A percentile compares a stretch with the other conserved stretches of the same genome.
Conservation (phyloP, 2,329 filamentous ascomycete species). For the Colletotrichum lindemuthianum region DNA sequence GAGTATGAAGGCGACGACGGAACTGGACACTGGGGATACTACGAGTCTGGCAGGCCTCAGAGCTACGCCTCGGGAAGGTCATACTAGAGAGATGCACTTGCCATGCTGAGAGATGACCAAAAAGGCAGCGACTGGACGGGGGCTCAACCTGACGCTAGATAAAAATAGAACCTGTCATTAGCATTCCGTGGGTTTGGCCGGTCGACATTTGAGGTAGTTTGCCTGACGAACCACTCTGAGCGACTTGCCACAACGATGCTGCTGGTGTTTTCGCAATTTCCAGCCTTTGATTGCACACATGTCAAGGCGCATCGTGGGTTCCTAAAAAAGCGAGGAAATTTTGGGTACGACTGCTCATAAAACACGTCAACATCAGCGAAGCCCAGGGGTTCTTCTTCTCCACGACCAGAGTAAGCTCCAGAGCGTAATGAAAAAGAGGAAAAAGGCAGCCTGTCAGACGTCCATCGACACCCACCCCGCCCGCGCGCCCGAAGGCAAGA, state of each 20-base stretch:
- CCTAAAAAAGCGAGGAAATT: too few relatives aligned
- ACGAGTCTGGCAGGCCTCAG: slow-evolving; percentile 21
- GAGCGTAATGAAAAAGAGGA: slow-evolving; percentile 65
- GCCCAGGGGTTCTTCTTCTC: slow-evolving; percentile 56
- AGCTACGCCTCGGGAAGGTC: slow-evolving; percentile 30
- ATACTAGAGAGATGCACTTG: neutral
- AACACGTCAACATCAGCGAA: too few relatives aligned
- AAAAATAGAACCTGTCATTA: slow-evolving; percentile 2
- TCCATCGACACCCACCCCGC: slow-evolving; percentile 86
- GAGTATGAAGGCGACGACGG: slow-evolving; percentile 7
- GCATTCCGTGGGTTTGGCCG: neutral
- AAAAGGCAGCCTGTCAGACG: slow-evolving; percentile 82
- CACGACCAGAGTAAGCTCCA: slow-evolving; percentile 56
- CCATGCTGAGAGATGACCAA: neutral
- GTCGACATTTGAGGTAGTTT: too few relatives aligned
- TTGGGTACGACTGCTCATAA: too few relatives aligned
- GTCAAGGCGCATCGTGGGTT: too few relatives aligned
- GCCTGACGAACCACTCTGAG: too few relatives aligned
- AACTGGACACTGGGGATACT: slow-evolving; percentile 6
- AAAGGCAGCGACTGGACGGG: neutral
- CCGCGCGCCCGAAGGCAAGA: slow-evolving; percentile 81
- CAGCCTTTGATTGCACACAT: too few relatives aligned
- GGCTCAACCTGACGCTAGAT: neutral
- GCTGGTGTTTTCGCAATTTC: too few relatives aligned
- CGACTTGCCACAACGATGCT: too few relatives aligned